Evolutionary conservation across 1,284 basidiomycete genomes (phyloP), one percentile per base, ranked within the genome.

Genomic region (Naganishia sp.): DNA sequence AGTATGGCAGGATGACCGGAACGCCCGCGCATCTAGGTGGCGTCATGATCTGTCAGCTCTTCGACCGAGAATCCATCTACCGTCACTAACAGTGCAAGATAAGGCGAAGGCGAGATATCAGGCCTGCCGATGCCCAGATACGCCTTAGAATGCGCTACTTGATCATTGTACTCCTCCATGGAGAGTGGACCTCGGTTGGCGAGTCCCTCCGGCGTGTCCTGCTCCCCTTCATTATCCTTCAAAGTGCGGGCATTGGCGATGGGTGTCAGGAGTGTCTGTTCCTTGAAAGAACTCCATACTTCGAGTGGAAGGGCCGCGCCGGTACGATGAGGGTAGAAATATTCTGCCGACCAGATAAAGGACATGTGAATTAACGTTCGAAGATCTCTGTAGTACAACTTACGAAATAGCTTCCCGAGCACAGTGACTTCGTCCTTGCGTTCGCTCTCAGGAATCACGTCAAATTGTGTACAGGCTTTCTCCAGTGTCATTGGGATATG

Each of bases 1-100:
- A 72, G 63, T 73, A 73, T 0, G 77, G 77, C 31, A 79, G 45
- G n/a, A 79, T 72, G 31, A 75, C 73, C 1, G 78, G 78, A 17
- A 74, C 75, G 9, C 74, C 77, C 65, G 73, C 73, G 58, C 76
- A 78, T n/a, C 74, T 76, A 49, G 2, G 6, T 13, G 10, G 3
- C 18, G 13, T 47, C 32, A 7, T 41, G 11, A 2, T 6, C 28
- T 10, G 15, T 52, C 50, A 52, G 31, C 31, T 25, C 18, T n/a
- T n/a, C 6, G 5, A 50, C n/a, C 13, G 31, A 28, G 1, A 50
- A 31, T 25, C 11, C 11, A n/a, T 32, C 28, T 9, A 15, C 31
- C 5, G 3, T 25, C 3, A 13, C 74, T 71, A 66, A 77, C 71
- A 79, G 62, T 2, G 75, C 72, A n/a, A 70, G 70, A 68, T 75